Base-by-base conservation (phyloP, 345 rosid species). In the Draba incana region DNA sequence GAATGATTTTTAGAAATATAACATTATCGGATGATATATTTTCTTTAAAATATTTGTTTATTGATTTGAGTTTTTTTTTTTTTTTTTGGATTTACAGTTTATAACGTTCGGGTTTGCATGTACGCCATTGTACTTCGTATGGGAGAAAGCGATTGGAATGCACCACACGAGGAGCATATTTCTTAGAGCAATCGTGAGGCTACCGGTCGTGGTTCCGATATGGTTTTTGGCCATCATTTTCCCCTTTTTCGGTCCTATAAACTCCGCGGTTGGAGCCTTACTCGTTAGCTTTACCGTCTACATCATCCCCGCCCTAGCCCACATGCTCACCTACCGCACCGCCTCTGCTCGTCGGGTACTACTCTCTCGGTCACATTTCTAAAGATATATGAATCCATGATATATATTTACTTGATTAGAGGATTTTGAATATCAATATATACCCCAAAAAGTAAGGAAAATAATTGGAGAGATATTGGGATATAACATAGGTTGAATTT, bases 81-180 rank as follows among this genome's bases (percentile, higher is more conserved):
- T 20, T 2, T 35, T 35, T 3, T 42, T 6, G 63, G 16, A 48
- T 23, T 33, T 57, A 77, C 92, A 93, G 98, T 90, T 93, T 56
- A 93, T 93, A 45, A 93, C 98, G 44, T 93, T 93, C 61, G 98
- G 98, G 31, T 93, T 93, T 52, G 98, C 98, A 2, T 90, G 98
- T 72, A 93, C 98, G 9, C 98, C 98, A 2, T 41, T 93, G 62
- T 93, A 93, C 87, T 93, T 93, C 20, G 98, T 93, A 44, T 93
- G 98, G 98, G 98, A 93, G 80, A 93, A 93, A 75, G 92, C 86
- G 51, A 87, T 93, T 2, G 97, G 97, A 57, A 91, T 93, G 97
- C 99, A 93, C 38, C 92, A 90, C 78, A 87, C 96, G 0, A 91
- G 58, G 63, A 93, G 96, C 77, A 74, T 93, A 30, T 93, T 86